Percentiles rank a stretch among this genome's conserved stretches.
Evolutionary conservation across 2,329 filamentous ascomycete genomes (phyloP).

Genomic region (Lasiodiplodia gonubiensis): DNA sequence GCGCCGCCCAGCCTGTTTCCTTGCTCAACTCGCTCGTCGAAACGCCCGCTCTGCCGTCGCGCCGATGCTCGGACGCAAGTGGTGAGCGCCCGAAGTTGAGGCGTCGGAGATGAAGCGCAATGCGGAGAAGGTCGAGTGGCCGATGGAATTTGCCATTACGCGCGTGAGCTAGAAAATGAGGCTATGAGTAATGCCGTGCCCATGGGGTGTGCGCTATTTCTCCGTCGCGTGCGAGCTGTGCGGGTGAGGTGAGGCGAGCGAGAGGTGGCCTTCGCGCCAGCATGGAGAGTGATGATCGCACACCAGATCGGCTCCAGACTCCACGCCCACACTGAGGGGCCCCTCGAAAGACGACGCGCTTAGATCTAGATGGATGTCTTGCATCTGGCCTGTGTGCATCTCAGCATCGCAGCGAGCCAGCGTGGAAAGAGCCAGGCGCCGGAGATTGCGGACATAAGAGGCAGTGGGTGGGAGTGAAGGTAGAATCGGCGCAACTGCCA

Average conservation of each 20-base stretch:
- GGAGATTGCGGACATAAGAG: constrained; percentile 20
- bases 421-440: background rate
- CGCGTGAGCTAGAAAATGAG: background rate
- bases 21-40: constrained; percentile 4
- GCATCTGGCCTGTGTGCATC: constrained; percentile 17
- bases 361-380: constrained; percentile 16
- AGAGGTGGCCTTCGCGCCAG: constrained; percentile 15
- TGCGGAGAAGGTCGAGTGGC: constrained; percentile 17
- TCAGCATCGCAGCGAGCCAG: background rate
- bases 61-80: constrained; percentile 18
- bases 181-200: constrained; percentile 15
- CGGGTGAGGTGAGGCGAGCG: constrained; percentile 16
- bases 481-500: background rate
- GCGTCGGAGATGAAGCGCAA: constrained; percentile 26
- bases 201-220: constrained; percentile 7
- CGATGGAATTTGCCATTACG: constrained; percentile 6
- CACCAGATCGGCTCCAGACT: constrained; percentile 16
- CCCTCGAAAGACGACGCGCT: constrained; percentile 3
- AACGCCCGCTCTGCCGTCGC: background rate
- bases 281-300: constrained; percentile 13
- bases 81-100: constrained; percentile 13
- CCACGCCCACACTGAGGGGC: constrained; percentile 5
- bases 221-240: background rate
- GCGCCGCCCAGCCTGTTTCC: constrained; percentile 26
- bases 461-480: background rate